Evolutionary conservation across 768 basidiomycete genomes (phyloP).

Genomic region (Russula brevipes): DNA sequence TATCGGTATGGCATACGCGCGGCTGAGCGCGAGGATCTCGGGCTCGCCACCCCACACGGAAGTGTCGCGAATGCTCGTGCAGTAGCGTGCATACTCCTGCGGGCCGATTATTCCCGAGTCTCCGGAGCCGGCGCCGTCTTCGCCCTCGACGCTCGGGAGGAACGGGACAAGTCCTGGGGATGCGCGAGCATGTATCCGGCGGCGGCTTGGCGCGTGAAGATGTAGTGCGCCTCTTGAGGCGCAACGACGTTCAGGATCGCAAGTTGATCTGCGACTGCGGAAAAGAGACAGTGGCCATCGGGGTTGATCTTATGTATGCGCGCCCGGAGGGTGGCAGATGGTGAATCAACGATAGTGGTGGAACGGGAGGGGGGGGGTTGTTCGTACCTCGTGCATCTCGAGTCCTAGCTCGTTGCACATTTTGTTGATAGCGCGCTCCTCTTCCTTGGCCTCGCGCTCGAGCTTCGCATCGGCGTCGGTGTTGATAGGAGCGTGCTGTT

Average conservation of each 20-base stretch:
- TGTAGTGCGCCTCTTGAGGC: conserved; percentile 52
- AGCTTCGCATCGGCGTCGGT: conserved; percentile 54
- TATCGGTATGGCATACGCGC: conserved; percentile 77
- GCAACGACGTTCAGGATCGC: conserved; percentile 63
- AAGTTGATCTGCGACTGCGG: conserved; percentile 91
- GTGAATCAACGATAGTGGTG: neutral
- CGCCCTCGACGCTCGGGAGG: conserved; percentile 67
- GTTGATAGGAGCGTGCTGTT: conserved; percentile 48
- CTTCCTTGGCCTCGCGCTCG: conserved; percentile 60
- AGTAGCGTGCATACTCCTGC: conserved; percentile 66
- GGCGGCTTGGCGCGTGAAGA: conserved; percentile 59
- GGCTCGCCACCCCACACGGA: conserved; percentile 98
- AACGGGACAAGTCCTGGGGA: conserved; percentile 92
- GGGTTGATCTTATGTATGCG: conserved; percentile 63
- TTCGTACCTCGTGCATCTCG: conserved; percentile 57
- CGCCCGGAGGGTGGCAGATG: neutral
- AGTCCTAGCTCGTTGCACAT: conserved; percentile 64
- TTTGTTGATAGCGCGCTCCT: conserved; percentile 56
- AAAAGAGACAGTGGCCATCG: conserved; percentile 95
- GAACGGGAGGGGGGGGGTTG: neutral
- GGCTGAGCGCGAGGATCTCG: conserved; percentile 86
- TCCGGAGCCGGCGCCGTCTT: conserved; percentile 59
- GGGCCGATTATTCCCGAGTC: conserved; percentile 69
- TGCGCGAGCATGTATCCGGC: conserved; percentile 78
- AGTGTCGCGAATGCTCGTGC: conserved; percentile 69